Evolutionary conservation across 1,139 yeast genomes (phyloP).

Genomic region (Zygoascus hellenicus): DNA sequence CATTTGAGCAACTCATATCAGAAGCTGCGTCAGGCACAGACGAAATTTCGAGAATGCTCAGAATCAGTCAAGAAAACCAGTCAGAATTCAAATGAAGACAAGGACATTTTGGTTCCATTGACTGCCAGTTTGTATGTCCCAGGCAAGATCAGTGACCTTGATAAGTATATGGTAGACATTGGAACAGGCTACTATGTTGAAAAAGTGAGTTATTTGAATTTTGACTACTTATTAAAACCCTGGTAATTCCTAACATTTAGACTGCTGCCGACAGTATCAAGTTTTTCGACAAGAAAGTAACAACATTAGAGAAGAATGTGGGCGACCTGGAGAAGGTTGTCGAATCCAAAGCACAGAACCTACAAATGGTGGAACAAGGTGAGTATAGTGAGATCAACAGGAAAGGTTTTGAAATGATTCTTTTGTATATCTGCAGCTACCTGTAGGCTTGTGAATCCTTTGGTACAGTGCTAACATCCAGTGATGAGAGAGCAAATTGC

Average conservation of each 20-base stretch:
- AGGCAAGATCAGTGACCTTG: conserved; percentile 59
- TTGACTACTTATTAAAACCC: neutral
- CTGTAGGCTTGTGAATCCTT: no score
- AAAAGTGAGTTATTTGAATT: conserved; percentile 37
- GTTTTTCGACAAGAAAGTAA: conserved; percentile 71
- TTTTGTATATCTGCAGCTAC: neutral
- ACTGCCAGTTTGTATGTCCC: conserved; percentile 88
- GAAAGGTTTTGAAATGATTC: neutral
- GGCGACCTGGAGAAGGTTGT: conserved; percentile 70
- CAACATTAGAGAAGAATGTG: conserved; percentile 66
- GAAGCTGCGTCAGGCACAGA: conserved; percentile 78
- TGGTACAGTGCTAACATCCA: conserved; percentile 1
- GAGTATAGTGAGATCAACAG: conserved; percentile 10
- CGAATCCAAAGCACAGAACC: conserved; percentile 29
- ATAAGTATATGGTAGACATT: conserved; percentile 80
- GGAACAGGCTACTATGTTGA: conserved; percentile 96
- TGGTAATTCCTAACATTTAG: neutral
- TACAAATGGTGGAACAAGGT: conserved; percentile 32
- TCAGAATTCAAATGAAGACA: conserved; percentile 38
- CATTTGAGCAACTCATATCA: conserved; percentile 80
- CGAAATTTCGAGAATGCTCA: conserved; percentile 77
- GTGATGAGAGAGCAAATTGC: conserved; percentile 13
- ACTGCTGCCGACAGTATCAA: conserved; percentile 50
- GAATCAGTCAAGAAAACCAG: conserved; percentile 43
- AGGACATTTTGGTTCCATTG: conserved; percentile 72